Percentiles rank a stretch among this genome's conserved stretches.
These are phyloP conservation scores for Lachancea sp. DNA, from an alignment of 805 yeast genomes.

Conservation along the genomic window DNA sequence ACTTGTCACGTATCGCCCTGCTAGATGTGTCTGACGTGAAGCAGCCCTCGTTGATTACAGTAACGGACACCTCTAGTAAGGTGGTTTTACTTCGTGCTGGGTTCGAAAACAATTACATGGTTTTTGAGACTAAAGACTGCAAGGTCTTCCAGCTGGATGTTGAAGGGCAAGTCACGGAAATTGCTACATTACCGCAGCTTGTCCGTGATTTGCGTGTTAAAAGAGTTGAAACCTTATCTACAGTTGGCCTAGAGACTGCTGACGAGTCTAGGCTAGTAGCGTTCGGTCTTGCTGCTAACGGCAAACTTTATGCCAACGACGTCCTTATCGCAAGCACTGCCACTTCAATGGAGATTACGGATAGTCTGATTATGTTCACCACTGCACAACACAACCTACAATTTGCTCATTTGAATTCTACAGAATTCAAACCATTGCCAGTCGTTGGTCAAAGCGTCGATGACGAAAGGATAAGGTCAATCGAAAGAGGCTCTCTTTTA, in stretches of 20 bases:
- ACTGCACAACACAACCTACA: slow-evolving; percentile 82
- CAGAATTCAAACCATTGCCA: slow-evolving; percentile 36
- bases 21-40: slow-evolving; percentile 41
- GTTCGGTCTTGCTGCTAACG: slow-evolving; percentile 71
- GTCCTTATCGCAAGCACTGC: slow-evolving; percentile 62
- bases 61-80: slow-evolving; percentile 43
- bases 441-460: slow-evolving; percentile 33
- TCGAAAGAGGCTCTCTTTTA: slow-evolving; percentile 87
- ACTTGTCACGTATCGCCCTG: slow-evolving; percentile 44
- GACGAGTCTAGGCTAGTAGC: slow-evolving; percentile 35
- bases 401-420: slow-evolving; percentile 61
- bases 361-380: slow-evolving; percentile 68
- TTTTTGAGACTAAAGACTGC: slow-evolving; percentile 61
- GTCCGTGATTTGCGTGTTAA: slow-evolving; percentile 56
- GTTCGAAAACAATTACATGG: slow-evolving; percentile 45
- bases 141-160: slow-evolving; percentile 41
- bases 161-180: slow-evolving; percentile 26
- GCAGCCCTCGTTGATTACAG: slow-evolving; percentile 37
- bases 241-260: slow-evolving; percentile 26
- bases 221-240: slow-evolving; percentile 21
- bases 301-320: slow-evolving; percentile 63
- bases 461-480: slow-evolving; percentile 82
- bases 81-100: slow-evolving; percentile 51
- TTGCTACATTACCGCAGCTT: slow-evolving; percentile 59
- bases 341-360: slow-evolving; percentile 73